Base-by-base conservation (phyloP, 108 stramenopile genomes). In the Skeletonema potamos region DNA sequence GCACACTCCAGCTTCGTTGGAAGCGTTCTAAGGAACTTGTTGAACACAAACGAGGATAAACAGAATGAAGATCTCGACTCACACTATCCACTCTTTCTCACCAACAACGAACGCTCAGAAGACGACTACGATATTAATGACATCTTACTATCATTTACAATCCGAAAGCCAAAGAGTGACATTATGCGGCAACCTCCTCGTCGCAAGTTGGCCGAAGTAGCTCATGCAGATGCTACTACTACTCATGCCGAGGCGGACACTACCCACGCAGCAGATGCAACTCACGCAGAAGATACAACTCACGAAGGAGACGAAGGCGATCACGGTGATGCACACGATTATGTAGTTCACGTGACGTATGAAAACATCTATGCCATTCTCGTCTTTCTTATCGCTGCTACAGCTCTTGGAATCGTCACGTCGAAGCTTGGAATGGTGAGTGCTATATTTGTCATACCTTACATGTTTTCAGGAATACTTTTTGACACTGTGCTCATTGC, bases 311-410 rank as follows among this genome's bases (percentile, higher is more conserved):
- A n/a, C 3, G 44, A 46, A 3, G 41, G 9, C 9, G 26, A 9
- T 17, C n/a, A 39, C n/a, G 34, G 22, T 0, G 68, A 26, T 39
- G 41, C 56, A 3, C 67, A 68, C 29, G 20, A 11, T 7, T 58
- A 46, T 39, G 68, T 68, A 4, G 71, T 72, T 22, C 71, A 72
- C 28, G 71, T 72, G 17, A 74, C 73, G 3, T 74, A 74, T 34
- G 73, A 74, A 60, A 41, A 74, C n/a, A 67, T 74, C 7, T 74
- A 83, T 54, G 66, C 66, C 12, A 73, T 75, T 55, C 44, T 83
- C 2, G 33, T 83, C 20, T 83, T 83, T 46, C 48, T 83, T 6
- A 26, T 74, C 54, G 18, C 33, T 18, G 70, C 83, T 11, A 76
- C 70, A 33, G 59, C 44, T 4, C 12, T 76, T 24, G 83, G 79